Base-by-base conservation (phyloP, 108 stramenopile genomes). In the Pseudonitzschia delicatissima region DNA sequence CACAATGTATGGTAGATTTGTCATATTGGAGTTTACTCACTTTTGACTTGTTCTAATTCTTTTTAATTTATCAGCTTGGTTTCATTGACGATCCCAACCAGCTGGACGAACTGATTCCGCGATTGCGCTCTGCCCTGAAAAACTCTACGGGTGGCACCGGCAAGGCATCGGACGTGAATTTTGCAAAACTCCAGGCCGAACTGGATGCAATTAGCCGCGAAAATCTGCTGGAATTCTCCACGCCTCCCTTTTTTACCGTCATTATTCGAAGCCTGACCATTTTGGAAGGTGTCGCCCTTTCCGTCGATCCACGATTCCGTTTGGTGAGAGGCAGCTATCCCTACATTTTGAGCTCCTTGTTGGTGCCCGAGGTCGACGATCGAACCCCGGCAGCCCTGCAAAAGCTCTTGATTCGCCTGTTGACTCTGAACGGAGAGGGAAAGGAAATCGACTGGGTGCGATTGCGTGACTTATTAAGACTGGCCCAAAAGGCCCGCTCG, bases 301-400 rank as follows among this genome's bases (percentile, higher is more conserved):
- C 69, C 37, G 96, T 96, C 1, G 92, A 96, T 62, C 88, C 88
- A 2, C 85, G 93, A 34, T 96, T 96, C 66, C 74, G 89, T 27
- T 67, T 96, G 42, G 91, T 96, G 25, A 77, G 92, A 48, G 96
- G 96, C n/a, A 83, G 93, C 5, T 96, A 96, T 76, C 96, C 96
- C n/a, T 96, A 93, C 68, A 87, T 96, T 5, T 69, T 93, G 69
- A 67, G 74, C n/a, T 87, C 85, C 58, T 45, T 93, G 21, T 64
- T 92, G 31, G 76, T 80, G 5, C 81, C 81, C 26, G 85, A 89
- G 52, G 74, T 64, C 34, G 52, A 76, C 20, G 72, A 72, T 5
- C 59, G 77, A 13, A 84, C 82, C 5, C 90, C 90, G 2, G 84
- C 67, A 57, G 83, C 90, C 23, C 64, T 92, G 7, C 68, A 82